Conservation (phyloP, 106 monocot species). For the Dactylorhiza incarnata region DNA sequence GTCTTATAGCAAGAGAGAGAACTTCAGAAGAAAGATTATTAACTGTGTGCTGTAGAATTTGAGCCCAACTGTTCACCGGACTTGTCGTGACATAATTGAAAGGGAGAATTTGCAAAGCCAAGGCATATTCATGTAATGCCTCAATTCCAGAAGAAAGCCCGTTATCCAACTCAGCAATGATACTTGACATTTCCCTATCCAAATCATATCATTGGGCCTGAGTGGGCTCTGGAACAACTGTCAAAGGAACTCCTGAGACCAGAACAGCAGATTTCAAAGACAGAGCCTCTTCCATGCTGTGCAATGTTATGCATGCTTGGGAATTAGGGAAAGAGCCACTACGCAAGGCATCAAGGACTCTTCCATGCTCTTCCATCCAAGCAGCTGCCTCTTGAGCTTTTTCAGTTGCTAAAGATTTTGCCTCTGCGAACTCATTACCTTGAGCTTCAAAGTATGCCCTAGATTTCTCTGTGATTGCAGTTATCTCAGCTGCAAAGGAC, state of each 20-base stretch:
- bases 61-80: slow-evolving; percentile 75
- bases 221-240: slow-evolving; percentile 93
- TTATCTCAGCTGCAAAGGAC: slow-evolving; percentile 66
- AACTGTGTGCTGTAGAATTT: slow-evolving; percentile 65
- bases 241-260: slow-evolving; percentile 73
- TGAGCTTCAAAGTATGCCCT: slow-evolving; percentile 67
- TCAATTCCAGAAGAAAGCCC: slow-evolving; percentile 62
- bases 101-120: slow-evolving; percentile 79
- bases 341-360: slow-evolving; percentile 66
- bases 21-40: slow-evolving; percentile 68
- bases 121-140: slow-evolving; percentile 60
- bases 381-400: slow-evolving; percentile 58
- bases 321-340: slow-evolving; percentile 47
- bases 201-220: slow-evolving; percentile 77
- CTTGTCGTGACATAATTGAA: slow-evolving; percentile 72
- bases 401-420: slow-evolving; percentile 64
- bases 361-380: slow-evolving; percentile 88
- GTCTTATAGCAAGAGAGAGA: slow-evolving; percentile 54
- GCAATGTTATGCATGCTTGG: slow-evolving; percentile 30
- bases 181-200: slow-evolving; percentile 66
- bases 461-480: slow-evolving; percentile 58
- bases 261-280: slow-evolving; percentile 77
- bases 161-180: slow-evolving; percentile 59
- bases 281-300: slow-evolving; percentile 54
- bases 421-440: slow-evolving; percentile 60